Evolutionary conservation across 441 rosid genomes (phyloP).

Genomic region (Gossypium laxum): DNA sequence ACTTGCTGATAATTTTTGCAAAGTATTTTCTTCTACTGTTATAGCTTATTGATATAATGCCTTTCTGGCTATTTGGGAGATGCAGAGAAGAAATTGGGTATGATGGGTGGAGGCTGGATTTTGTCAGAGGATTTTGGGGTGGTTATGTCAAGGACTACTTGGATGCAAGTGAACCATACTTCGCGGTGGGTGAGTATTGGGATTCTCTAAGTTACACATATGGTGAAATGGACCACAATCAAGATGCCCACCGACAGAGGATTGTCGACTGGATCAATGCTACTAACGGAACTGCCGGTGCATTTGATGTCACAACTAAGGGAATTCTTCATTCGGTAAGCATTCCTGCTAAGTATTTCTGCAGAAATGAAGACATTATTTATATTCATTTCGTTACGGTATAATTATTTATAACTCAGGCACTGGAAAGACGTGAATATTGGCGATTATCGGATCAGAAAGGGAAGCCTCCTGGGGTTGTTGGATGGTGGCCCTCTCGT

Average conservation of each 20-base stretch:
- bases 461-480: constrained; percentile 89
- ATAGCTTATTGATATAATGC: constrained; percentile 4
- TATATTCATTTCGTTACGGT: not conserved
- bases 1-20: constrained; percentile 7
- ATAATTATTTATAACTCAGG: constrained; percentile 29
- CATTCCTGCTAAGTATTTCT: not conserved
- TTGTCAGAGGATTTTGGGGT: constrained; percentile 96
- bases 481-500: constrained; percentile 99
- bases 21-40: not conserved
- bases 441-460: constrained; percentile 84
- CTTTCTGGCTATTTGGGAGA: constrained; percentile 13
- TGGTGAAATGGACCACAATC: constrained; percentile 80
- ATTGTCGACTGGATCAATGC: constrained; percentile 86
- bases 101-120: constrained; percentile 98
- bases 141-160: constrained; percentile 93
- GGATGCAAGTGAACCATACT: constrained; percentile 71
- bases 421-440: constrained; percentile 70
- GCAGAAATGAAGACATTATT: not conserved
- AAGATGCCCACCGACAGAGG: constrained; percentile 94
- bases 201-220: constrained; percentile 81
- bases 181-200: constrained; percentile 92
- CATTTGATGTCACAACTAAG: constrained; percentile 94
- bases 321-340: constrained; percentile 88
- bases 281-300: constrained; percentile 73
- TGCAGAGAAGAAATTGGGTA: constrained; percentile 84